These are phyloP conservation scores for Coemansia sp. DNA, from an alignment of 192 early-diverging fungal species.

Conservation along the genomic window DNA sequence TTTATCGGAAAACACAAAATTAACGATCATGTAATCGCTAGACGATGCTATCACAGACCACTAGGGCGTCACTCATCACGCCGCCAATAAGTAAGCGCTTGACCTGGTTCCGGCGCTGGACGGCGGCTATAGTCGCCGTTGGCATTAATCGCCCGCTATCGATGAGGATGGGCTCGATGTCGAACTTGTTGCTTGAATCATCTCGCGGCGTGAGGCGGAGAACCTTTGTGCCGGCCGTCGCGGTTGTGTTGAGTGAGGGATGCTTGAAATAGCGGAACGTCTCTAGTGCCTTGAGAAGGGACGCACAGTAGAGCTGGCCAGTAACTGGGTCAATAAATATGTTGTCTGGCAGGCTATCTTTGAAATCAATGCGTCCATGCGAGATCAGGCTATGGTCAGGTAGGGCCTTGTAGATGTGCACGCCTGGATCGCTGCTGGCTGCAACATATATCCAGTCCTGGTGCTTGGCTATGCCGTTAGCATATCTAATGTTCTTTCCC, in stretches of 20 bases:
- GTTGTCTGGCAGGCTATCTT: constrained; percentile 42
- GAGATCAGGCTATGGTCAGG: constrained; percentile 7
- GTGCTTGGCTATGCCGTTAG: constrained; percentile 52
- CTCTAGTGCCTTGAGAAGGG: constrained; percentile 31
- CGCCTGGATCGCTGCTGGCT: constrained; percentile 35
- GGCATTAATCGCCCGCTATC: constrained; percentile 51
- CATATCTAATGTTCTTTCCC: constrained; percentile 25
- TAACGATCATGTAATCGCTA: constrained; percentile 1
- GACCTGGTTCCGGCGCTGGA: constrained; percentile 44
- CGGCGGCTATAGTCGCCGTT: constrained; percentile 42
- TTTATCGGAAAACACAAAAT: neutral
- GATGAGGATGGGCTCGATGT: constrained; percentile 28
- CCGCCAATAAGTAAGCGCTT: constrained; percentile 45
- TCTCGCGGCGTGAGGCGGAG: constrained; percentile 26
- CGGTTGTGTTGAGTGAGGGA: constrained; percentile 40
- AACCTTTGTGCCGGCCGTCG: constrained; percentile 32
- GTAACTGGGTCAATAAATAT: constrained; percentile 38
- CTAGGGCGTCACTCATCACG: constrained; percentile 39
- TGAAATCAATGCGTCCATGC: constrained; percentile 25
- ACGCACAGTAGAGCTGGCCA: constrained; percentile 48
- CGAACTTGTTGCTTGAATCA: constrained; percentile 15
- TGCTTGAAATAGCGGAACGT: constrained; percentile 26
- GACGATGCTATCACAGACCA: constrained; percentile 19
- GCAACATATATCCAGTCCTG: constrained; percentile 45
- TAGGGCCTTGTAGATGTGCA: constrained; percentile 34